Percentiles rank a stretch among this genome's conserved stretches.
Conservation (phyloP, 345 rosid species). For the Pistacia atlantica region DNA sequence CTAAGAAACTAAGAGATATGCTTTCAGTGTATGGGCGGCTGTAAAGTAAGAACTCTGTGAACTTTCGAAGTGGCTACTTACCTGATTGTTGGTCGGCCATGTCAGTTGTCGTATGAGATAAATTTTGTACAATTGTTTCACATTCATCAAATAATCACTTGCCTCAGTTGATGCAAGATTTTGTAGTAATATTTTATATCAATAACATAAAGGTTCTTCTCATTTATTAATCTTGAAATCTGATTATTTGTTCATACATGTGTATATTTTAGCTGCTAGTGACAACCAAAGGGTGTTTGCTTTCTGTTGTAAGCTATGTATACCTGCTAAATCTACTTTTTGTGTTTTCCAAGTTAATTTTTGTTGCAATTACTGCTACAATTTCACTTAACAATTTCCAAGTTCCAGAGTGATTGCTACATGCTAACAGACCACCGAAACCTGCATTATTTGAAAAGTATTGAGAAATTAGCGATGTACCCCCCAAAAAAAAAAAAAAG, state of each 20-base stretch:
- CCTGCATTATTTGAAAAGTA: too few relatives aligned
- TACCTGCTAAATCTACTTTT: too few relatives aligned
- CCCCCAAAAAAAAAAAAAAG: too few relatives aligned
- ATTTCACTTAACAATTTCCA: too few relatives aligned
- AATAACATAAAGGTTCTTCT: not conserved
- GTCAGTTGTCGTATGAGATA: not conserved
- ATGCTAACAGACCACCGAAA: too few relatives aligned
- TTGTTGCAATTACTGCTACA: too few relatives aligned
- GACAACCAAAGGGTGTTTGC: too few relatives aligned
- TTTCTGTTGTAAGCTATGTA: too few relatives aligned
- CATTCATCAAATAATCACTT: not conserved
- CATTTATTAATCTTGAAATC: not conserved
- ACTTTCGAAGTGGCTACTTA: not conserved
- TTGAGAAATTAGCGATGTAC: too few relatives aligned
- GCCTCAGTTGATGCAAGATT: not conserved
- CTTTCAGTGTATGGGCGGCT: constrained; percentile 66
- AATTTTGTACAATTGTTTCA: not conserved
- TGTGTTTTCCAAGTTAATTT: too few relatives aligned
- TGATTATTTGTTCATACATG: not conserved
- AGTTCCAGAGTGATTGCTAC: too few relatives aligned
- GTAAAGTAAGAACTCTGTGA: constrained; percentile 22
- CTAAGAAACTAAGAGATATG: constrained; percentile 49
- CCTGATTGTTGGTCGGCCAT: not conserved
- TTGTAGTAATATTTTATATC: not conserved
- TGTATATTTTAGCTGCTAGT: not conserved